Base-by-base conservation (phyloP, 805 yeast species). In the Candida montana region DNA sequence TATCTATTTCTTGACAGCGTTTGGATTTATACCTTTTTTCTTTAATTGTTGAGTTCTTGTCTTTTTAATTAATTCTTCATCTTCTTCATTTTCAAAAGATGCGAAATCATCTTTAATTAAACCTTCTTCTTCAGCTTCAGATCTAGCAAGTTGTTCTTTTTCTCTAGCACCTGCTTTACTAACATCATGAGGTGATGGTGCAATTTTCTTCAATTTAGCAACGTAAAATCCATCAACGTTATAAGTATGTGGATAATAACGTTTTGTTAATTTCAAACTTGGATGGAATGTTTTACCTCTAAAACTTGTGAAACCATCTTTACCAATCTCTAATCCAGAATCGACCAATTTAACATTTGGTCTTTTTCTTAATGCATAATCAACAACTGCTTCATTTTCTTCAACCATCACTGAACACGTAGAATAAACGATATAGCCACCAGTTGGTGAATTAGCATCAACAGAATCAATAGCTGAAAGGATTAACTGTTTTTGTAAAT, bases 351-450 rank as follows among this genome's bases (percentile, higher is more conserved):
- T 87, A 33, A 93, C 97, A 58, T 93, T 93, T 28, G 98, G 96
- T 62, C 99, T 81, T 63, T 93, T 91, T 62, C 95, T 79, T 54
- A 93, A 74, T 19, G 96, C 98, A 58, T 93, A 93, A 65, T 91
- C 96, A n/a, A 93, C 96, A 43, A 93, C 99, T 18, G 96, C 84
- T 69, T 93, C 99, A 65, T 93, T 90, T 68, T 93, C 99, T 57
- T 93, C 99, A 37, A 93, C 97, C 57, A 95, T 95, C 46, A 93
- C 93, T 12, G 98, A 91, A 75, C 99, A 93, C 1, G 99, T 93
- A 7, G 99, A 93, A 68, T 93, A 93, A 7, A 95, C 98, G 50
- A 93, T 84, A 45, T 82, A 72, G 53, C 97, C 99, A 47, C 98
- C 97, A 34, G 91, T 87, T 46, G 86, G 69, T 7, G 96, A 87